Evolutionary conservation across 2,329 filamentous ascomycete genomes (phyloP), one percentile per base, ranked within the genome.

Genomic region (Hymenoscyphus occultus): DNA sequence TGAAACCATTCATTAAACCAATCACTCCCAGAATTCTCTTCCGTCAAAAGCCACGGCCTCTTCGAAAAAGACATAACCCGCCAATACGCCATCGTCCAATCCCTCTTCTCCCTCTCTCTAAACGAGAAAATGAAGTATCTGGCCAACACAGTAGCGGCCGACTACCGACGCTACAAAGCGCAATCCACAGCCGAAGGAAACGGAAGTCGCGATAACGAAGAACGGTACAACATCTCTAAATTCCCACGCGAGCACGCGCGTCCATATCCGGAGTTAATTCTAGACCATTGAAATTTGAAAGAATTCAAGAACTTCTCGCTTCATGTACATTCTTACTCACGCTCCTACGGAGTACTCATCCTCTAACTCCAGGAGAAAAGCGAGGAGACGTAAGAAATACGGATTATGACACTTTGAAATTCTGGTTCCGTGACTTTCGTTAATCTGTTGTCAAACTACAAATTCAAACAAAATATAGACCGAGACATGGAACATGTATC

Each of bases 331-430:
- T 87, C 4, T 80, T 86, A 0, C 78, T 83, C 7, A 82, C 82
- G 45, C 77, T 89, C 0, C 80, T 87, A 13, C 80, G 81, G 87
- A 77, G 64, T 82, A 79, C 3, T 86, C 84, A 48, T 84, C 51
- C 5, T 56, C 80, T 82, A 89, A 77, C 70, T 88, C 82, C 0
- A 88, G 78, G 0, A 87, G 78, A 39, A 86, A 79, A 4, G 86
- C 85, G 63, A 88, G 85, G 0, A 88, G 80, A 0, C 81, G 80
- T 13, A 87, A 83, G 83, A 0, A 83, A 86, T 69, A 85, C 83
- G 0, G 84, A 86, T 61, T 74, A 85, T 0, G 83, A 83, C 0
- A 81, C 80, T 0, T 77, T 85, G 0, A 86, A 84, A 0, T 76
- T 86, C 22, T 78, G 86, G 0, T 16, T 28, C 28, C 28, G 28